These are phyloP conservation scores for Pythium aquatile DNA, from an alignment of 352 stramenopile species.

Conservation along the genomic window DNA sequence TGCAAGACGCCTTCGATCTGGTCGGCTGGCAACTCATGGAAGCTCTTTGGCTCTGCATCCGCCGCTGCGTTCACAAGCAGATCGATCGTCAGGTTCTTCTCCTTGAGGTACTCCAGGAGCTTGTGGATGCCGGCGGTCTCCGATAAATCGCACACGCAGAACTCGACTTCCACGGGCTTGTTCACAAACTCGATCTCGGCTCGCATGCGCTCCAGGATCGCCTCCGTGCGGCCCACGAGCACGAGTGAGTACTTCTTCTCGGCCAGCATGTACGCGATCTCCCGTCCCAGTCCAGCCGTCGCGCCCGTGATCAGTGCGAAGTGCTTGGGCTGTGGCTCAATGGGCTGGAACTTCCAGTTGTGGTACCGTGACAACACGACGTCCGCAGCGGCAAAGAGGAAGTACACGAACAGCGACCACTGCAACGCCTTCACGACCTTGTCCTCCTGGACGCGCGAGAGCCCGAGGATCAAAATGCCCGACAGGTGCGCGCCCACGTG, in stretches of 20 bases:
- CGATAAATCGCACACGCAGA: constrained; percentile 60
- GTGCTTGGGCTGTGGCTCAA: constrained; percentile 45
- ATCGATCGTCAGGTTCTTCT: constrained; percentile 68
- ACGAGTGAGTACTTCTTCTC: constrained; percentile 83
- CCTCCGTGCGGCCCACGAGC: constrained; percentile 54
- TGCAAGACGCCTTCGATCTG: constrained; percentile 65
- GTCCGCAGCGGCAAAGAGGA: constrained; percentile 52
- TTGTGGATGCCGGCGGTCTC: constrained; percentile 50
- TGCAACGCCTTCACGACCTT: constrained; percentile 41
- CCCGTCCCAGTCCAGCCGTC: constrained; percentile 63
- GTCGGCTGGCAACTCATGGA: constrained; percentile 37
- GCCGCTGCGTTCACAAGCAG: constrained; percentile 87
- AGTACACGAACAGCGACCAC: constrained; percentile 51
- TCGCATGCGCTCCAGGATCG: constrained; percentile 65
- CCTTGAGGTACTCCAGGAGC: constrained; percentile 51
- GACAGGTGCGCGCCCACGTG: constrained; percentile 33
- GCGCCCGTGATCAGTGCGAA: constrained; percentile 78
- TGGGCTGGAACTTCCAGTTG: constrained; percentile 54
- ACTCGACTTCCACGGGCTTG: constrained; percentile 51
- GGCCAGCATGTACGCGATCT: constrained; percentile 77
- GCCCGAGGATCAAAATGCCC: constrained; percentile 47
- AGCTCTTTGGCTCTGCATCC: constrained; percentile 38
- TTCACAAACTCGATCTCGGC: constrained; percentile 74
- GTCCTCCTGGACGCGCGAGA: constrained; percentile 42
- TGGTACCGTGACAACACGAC: constrained; percentile 65